A percentile compares a stretch with the other conserved stretches of the same genome.
Conservation (phyloP, 2,329 filamentous ascomycete genomes). For the Escovopsis weberi region DNA sequence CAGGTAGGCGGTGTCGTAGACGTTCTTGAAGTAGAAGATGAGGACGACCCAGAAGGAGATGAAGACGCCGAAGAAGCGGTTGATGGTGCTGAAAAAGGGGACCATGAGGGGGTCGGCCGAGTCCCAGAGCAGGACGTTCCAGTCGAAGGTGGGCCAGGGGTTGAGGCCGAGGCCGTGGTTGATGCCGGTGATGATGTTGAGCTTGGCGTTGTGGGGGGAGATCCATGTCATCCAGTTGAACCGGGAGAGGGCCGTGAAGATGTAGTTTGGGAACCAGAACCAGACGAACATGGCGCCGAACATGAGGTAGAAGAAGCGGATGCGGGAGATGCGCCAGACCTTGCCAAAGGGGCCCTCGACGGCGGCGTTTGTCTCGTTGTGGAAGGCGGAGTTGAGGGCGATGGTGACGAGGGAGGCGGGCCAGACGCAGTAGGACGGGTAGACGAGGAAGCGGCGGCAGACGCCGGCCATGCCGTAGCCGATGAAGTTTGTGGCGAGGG, state of each 20-base stretch:
- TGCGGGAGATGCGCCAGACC: conserved; percentile 32
- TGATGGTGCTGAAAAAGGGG: conserved; percentile 45
- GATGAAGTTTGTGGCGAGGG: conserved; percentile 40
- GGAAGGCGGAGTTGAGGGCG: conserved; percentile 38
- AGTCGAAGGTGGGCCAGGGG: conserved; percentile 32
- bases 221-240: conserved; percentile 47
- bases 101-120: conserved; percentile 31
- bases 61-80: conserved; percentile 44
- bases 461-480: conserved; percentile 46
- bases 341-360: conserved; percentile 28
- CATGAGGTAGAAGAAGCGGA: conserved; percentile 36
- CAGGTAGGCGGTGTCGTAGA: conserved; percentile 41
- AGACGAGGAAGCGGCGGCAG: conserved; percentile 38
- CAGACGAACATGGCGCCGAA: conserved; percentile 40
- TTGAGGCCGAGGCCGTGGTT: conserved; percentile 32
- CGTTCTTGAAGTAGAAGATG: conserved; percentile 43
- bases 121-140: conserved; percentile 31
- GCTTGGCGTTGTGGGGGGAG: conserved; percentile 27
- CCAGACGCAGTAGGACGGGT: conserved; percentile 43
- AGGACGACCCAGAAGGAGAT: conserved; percentile 39
- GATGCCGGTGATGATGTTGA: conserved; percentile 29
- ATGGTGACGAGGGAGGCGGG: conserved; percentile 40
- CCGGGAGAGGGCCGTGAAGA: conserved; percentile 35
- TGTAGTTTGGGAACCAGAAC: conserved; percentile 43
- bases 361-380: conserved; percentile 26